These are phyloP conservation scores for Cucumis hystrix DNA, from an alignment of 306 rosid genomes.

Conservation along the genomic window DNA sequence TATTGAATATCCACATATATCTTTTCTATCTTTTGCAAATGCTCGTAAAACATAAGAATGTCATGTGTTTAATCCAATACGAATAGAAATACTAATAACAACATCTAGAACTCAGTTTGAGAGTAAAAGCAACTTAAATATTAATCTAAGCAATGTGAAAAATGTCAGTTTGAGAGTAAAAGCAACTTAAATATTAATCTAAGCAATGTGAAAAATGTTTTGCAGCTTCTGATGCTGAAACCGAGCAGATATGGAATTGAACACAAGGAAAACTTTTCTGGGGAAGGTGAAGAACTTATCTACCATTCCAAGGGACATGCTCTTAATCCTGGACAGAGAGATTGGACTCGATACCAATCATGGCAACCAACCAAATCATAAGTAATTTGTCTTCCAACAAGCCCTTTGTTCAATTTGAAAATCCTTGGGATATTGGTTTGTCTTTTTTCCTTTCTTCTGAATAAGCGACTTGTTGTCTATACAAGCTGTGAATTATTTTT, in stretches of 20 bases:
- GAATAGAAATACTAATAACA: too few relatives aligned
- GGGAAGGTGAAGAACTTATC: conserved; percentile 77
- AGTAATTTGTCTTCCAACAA: not conserved
- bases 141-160: too few relatives aligned
- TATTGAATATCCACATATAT: too few relatives aligned
- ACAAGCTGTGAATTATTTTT: not conserved
- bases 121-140: too few relatives aligned
- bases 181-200: too few relatives aligned
- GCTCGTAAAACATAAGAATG: too few relatives aligned
- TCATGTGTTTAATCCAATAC: too few relatives aligned
- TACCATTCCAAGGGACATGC: conserved; percentile 97
- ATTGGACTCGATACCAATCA: conserved; percentile 91
- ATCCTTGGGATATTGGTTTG: not conserved
- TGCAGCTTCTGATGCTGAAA: conserved; percentile 81
- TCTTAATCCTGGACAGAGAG: conserved; percentile 82
- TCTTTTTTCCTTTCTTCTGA: conserved; percentile 2
- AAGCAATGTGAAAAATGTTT: not conserved
- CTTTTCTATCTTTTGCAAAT: too few relatives aligned
- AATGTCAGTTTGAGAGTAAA: too few relatives aligned
- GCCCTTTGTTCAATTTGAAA: not conserved
- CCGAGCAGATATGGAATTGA: conserved; percentile 78
- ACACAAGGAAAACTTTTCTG: conserved; percentile 78
- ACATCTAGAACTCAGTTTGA: too few relatives aligned
- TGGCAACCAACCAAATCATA: conserved; percentile 60
- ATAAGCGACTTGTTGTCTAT: conserved; percentile 2